Evolutionary conservation across 2,329 filamentous ascomycete species (phyloP).

Genomic region (Cladosporium velox): DNA sequence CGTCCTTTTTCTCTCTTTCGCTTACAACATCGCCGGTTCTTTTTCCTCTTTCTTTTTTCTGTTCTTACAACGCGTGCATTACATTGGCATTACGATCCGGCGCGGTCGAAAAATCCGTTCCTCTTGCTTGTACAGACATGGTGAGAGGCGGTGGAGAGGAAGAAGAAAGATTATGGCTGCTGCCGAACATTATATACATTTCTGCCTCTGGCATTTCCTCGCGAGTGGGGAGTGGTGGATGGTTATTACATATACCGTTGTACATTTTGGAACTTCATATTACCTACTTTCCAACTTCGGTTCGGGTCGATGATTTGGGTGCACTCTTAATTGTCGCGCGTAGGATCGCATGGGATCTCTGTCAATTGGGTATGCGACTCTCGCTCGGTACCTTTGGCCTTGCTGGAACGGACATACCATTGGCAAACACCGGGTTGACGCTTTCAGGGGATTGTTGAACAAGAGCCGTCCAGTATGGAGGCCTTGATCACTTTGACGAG

Average conservation of each 20-base stretch:
- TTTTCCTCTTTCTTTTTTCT: background rate
- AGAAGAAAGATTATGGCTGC: background rate
- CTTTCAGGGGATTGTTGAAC: too few species aligned
- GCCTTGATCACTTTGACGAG: too few species aligned
- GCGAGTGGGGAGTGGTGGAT: background rate
- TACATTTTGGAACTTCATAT: background rate
- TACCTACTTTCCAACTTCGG: background rate
- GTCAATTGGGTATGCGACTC: too few species aligned
- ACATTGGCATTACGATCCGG: slow-evolving; percentile 4
- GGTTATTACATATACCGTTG: background rate
- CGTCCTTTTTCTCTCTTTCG: background rate
- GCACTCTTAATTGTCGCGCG: too few species aligned
- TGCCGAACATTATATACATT: background rate
- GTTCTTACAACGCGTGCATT: background rate
- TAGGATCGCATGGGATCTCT: too few species aligned
- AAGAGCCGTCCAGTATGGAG: too few species aligned
- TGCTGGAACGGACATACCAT: too few species aligned
- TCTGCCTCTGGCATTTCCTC: background rate
- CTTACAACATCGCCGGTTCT: background rate
- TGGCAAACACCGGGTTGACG: too few species aligned
- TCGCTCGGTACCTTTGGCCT: too few species aligned
- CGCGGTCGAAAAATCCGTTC: background rate
- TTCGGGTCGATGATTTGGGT: background rate
- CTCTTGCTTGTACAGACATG: background rate
- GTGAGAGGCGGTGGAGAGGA: background rate